Evolutionary conservation across 305 asterid genomes (phyloP), one percentile per base, ranked within the genome.

Genomic region (Solanum hybrid): DNA sequence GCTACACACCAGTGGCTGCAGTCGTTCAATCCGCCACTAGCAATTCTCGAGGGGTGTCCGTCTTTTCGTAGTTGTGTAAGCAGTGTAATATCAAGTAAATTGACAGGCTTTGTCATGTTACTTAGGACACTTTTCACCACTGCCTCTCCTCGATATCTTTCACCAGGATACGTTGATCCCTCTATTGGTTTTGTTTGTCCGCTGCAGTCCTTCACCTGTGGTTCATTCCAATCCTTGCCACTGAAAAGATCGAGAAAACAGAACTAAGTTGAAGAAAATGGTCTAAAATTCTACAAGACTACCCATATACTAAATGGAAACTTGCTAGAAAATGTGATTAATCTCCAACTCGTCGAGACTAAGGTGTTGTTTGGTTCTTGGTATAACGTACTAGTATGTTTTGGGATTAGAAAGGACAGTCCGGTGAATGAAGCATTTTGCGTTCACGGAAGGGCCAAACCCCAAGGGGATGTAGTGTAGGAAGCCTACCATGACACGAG

Each of bases 201-300:
- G 0, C 60, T 90, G 90, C 98, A 95, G 90, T 91, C 90, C 88
- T 85, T 69, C 89, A 60, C 26, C 71, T 60, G 24, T 60, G 71
- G 71, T 60, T 60, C 71, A 60, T 60, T 22, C 71, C 71, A 60
- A 60, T 60, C 71, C 11, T 60, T 60, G 71, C 71, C 71, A 19
- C 71, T 60, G 71, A 1, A 60, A 60, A 60, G 2, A 56, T 56
- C 10, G 69, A 22, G 71, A 1, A 60, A 60, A 60, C 26, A 60
- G 11, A 60, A 60, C 71, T 3, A 60, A 60, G 71, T 60, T 60
- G 71, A 60, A 60, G 26, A 60, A 7, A 60, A 56, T 19, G 24
- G 24, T 17, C 24, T 56, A 56, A 1, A 56, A 56, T 56, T 56
- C 69, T 17, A 17, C 24, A 56, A 56, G 69, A 56, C 24, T 2